Base-by-base conservation (phyloP, 2,329 filamentous ascomycete genomes). In the Alternaria triticimaculans region DNA sequence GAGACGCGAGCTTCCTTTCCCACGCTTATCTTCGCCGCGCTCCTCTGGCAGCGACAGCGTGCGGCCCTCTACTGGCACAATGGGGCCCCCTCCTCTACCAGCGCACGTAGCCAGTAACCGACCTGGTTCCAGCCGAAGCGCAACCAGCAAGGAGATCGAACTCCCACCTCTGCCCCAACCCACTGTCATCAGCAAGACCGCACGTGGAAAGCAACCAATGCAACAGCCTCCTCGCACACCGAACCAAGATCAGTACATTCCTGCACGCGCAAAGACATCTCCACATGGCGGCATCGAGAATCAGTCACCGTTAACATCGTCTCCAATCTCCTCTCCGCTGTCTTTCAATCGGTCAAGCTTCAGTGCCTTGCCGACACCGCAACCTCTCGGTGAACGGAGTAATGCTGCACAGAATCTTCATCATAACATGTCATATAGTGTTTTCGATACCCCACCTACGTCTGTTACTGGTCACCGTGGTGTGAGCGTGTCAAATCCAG, bases 1-100 rank as follows among this genome's bases (percentile, higher is more conserved):
- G 8, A 70, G 76, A 54, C 75, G 80, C 51, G 80, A 82, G 63
- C 73, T 82, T 18, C 80, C 81, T 4, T 83, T 83, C 64, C 68
- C 73, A 41, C 74, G 78, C 8, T 68, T 75, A n/a, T 76, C 75
- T 21, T 50, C 70, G 10, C 65, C 72, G n/a, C 61, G 71, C 41
- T 75, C 75, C 53, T 66, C 71, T 37, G 68, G 70, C 15, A 75
- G 64, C 30, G 72, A 76, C 10, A 71, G 60, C 10, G 62, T 59
- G 21, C 66, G 69, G 15, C 71, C 72, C 5, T 71, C 70, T 4
- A 76, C 64, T 14, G 64, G 60, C 2, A 9, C 70, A 0, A 75
- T 78, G 74, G 71, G 69, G 0, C 76, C 80, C 30, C 78, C 80
- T 53, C 76, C 78, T 25, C 58, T 81, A 30, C 78, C 77, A n/a